Conservation (phyloP, 805 yeast genomes). For the Myxozyma sirexii region DNA sequence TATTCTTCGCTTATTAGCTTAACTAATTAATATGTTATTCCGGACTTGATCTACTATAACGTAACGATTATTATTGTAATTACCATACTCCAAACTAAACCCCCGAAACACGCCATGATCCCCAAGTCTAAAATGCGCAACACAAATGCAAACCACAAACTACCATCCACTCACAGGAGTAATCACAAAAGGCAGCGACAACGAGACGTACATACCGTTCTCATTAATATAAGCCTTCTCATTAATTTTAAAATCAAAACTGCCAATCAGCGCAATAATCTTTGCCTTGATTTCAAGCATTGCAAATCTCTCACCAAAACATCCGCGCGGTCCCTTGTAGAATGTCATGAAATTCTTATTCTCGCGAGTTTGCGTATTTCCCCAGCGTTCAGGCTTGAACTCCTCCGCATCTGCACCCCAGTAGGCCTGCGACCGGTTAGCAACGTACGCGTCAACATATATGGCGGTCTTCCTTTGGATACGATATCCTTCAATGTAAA, state of each 20-base stretch:
- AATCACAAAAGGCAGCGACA: too few species aligned
- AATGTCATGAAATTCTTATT: neutral
- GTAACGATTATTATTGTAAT: too few species aligned
- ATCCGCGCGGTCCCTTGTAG: neutral
- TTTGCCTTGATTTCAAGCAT: neutral
- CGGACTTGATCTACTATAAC: too few species aligned
- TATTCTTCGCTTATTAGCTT: too few species aligned
- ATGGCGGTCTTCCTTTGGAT: neutral
- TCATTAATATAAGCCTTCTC: neutral
- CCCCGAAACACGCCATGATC: too few species aligned
- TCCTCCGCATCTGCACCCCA: slow-evolving; percentile 3
- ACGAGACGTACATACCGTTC: neutral
- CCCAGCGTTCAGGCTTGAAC: slow-evolving; percentile 4
- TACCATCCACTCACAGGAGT: too few species aligned
- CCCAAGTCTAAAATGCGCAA: neutral
- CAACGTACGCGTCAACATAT: neutral
- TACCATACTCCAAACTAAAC: too few species aligned
- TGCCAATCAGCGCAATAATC: neutral
- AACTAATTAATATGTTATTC: too few species aligned
- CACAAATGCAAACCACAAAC: too few species aligned
- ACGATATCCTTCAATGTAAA: neutral
- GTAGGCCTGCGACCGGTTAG: neutral
- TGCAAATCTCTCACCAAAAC: slow-evolving; percentile 2
- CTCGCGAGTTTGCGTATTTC: neutral
- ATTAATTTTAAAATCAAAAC: neutral